These are phyloP conservation scores for Cymbidium sinense DNA, from an alignment of 106 monocot species.

Conservation along the genomic window DNA sequence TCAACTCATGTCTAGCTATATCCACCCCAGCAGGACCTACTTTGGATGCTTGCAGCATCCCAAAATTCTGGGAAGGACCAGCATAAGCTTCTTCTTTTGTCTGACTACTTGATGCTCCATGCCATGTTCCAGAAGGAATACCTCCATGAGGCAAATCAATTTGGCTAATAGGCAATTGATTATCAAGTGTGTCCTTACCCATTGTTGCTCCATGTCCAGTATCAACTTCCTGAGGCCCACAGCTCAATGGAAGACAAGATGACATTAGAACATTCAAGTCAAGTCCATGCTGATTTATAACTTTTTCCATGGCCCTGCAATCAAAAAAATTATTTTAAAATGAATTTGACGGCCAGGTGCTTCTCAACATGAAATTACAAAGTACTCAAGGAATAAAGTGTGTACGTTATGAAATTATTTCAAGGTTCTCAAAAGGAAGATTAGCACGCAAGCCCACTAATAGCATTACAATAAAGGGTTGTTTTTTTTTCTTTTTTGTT, in stretches of 20 bases:
- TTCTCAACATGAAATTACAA: neutral
- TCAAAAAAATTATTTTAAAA: constrained; percentile 6
- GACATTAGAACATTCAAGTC: constrained; percentile 75
- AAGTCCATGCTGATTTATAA: constrained; percentile 82
- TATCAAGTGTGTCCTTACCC: constrained; percentile 41
- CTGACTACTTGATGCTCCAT: constrained; percentile 46
- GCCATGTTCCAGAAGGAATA: constrained; percentile 43
- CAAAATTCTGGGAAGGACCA: constrained; percentile 26
- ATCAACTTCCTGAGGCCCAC: constrained; percentile 49
- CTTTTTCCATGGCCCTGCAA: constrained; percentile 91
- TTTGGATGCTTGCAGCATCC: constrained; percentile 21
- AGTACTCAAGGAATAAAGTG: neutral
- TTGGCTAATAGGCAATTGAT: constrained; percentile 25
- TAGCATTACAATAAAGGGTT: no score
- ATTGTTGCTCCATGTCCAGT: constrained; percentile 21
- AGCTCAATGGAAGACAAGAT: constrained; percentile 45
- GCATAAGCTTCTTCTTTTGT: constrained; percentile 31
- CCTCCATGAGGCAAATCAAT: constrained; percentile 30
- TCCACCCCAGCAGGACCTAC: constrained; percentile 18
- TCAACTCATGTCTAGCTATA: constrained; percentile 27
- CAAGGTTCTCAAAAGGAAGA: neutral
- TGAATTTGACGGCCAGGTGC: neutral
- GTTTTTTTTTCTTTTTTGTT: no score
- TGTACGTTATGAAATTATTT: neutral
- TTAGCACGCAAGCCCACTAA: no score